phyloP scores from a whole-genome alignment of 1,139 yeast species.

The Yamadazyma sp. region DNA sequence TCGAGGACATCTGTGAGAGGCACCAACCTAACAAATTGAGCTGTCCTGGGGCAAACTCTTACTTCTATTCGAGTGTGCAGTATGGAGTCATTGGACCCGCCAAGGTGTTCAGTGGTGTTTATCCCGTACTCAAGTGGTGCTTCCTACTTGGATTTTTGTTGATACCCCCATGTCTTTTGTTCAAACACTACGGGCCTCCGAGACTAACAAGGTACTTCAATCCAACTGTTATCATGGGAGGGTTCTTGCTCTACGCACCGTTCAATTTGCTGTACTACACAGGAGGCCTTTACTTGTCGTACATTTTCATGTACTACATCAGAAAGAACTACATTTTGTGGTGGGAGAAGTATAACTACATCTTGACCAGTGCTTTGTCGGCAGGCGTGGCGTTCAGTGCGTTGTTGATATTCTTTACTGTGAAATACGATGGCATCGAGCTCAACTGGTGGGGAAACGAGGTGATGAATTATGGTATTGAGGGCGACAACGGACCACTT shows the following conservation, averaged over 20 bases:
- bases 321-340: slow-evolving; percentile 49
- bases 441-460: slow-evolving; percentile 63
- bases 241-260: slow-evolving; percentile 49
- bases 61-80: slow-evolving; percentile 52
- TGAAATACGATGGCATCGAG: slow-evolving; percentile 41
- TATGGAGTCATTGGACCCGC: slow-evolving; percentile 68
- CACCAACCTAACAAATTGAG: slow-evolving; percentile 41
- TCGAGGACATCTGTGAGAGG: slow-evolving; percentile 45
- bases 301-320: slow-evolving; percentile 52
- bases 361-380: slow-evolving; percentile 54
- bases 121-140: slow-evolving; percentile 49
- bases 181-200: slow-evolving; percentile 37
- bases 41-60: slow-evolving; percentile 52
- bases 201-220: slow-evolving; percentile 33
- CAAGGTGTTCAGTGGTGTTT: slow-evolving; percentile 49
- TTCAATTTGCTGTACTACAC: slow-evolving; percentile 56
- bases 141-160: slow-evolving; percentile 54
- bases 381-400: slow-evolving; percentile 64
- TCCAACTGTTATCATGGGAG: slow-evolving; percentile 43
- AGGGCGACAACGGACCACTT: slow-evolving; percentile 34
- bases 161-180: slow-evolving; percentile 40
- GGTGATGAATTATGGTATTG: slow-evolving; percentile 44
- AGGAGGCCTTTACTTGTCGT: slow-evolving; percentile 50
- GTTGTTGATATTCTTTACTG: slow-evolving; percentile 56
- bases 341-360: slow-evolving; percentile 69